These are phyloP conservation scores for Dendrobium officinale DNA, from an alignment of 106 monocot genomes.

Conservation along the genomic window DNA sequence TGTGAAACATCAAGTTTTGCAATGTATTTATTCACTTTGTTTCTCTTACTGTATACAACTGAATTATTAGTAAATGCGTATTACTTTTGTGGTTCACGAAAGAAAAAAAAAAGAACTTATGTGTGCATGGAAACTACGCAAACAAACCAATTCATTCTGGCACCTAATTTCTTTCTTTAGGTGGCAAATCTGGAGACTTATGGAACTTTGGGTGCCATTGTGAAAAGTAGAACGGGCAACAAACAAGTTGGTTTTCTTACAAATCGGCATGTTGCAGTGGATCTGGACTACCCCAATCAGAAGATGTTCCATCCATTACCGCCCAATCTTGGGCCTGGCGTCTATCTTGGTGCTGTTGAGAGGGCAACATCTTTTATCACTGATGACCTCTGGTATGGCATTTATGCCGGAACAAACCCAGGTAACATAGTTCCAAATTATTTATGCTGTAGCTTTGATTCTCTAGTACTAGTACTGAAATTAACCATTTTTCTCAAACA, in stretches of 20 bases:
- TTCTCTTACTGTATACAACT: background rate
- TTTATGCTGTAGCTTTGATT: background rate
- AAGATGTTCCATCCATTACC: slow-evolving; percentile 99
- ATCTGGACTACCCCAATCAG: slow-evolving; percentile 94
- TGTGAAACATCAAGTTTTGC: no score
- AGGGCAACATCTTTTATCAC: slow-evolving; percentile 95
- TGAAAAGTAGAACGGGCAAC: slow-evolving; percentile 82
- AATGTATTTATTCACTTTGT: no score
- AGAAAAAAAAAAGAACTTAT: no score
- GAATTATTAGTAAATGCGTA: no score
- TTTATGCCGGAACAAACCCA: slow-evolving; percentile 96
- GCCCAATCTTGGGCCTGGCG: slow-evolving; percentile 94
- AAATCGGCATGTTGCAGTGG: slow-evolving; percentile 93
- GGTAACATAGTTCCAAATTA: slow-evolving; percentile 40
- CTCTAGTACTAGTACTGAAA: background rate
- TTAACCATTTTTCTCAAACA: background rate
- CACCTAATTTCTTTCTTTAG: slow-evolving; percentile 18
- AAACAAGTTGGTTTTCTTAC: slow-evolving; percentile 96
- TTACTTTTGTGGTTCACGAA: no score
- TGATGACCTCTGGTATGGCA: slow-evolving; percentile 98
- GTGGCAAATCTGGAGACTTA: slow-evolving; percentile 94
- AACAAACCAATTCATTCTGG: background rate
- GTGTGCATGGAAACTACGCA: background rate
- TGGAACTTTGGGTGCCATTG: slow-evolving; percentile 93
- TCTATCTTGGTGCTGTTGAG: slow-evolving; percentile 94